Conservation (phyloP, 768 basidiomycete genomes). For the Panellus pusillus region DNA sequence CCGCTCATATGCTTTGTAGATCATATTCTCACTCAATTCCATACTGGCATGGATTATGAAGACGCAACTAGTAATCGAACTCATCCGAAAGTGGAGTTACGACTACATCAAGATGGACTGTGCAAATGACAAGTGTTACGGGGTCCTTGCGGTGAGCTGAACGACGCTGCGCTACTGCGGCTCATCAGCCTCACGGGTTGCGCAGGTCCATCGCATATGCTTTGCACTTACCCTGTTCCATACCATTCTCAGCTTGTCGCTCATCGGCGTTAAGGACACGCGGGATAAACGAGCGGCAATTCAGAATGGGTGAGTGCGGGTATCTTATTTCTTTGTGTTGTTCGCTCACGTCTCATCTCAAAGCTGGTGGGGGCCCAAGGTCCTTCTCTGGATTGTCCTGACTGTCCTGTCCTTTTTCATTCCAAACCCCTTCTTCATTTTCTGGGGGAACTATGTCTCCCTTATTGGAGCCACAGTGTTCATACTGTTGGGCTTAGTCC, state of each 20-base stretch:
- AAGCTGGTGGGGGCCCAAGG: conserved; percentile 99
- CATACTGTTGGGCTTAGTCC: conserved; percentile 94
- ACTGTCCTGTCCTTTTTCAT: conserved; percentile 87
- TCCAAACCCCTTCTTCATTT: conserved; percentile 96
- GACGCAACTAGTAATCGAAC: conserved; percentile 80
- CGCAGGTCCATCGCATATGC: conserved; percentile 90
- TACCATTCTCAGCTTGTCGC: conserved; percentile 69
- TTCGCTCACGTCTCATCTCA: conserved; percentile 1
- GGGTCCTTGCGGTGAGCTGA: conserved; percentile 84
- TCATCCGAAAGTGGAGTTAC: conserved; percentile 89
- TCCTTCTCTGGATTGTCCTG: conserved; percentile 84
- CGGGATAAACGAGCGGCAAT: conserved; percentile 90
- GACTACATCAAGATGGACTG: conserved; percentile 99
- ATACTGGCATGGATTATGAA: conserved; percentile 98
- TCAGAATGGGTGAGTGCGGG: conserved; percentile 81
- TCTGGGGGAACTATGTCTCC: conserved; percentile 93
- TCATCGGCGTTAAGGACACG: conserved; percentile 89
- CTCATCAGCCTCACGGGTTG: conserved; percentile 4
- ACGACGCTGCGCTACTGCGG: neutral
- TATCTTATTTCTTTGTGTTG: neutral
- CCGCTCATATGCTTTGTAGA: conserved; percentile 41
- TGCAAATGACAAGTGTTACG: conserved; percentile 89
- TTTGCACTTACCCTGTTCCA: conserved; percentile 93
- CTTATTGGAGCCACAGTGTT: conserved; percentile 92
- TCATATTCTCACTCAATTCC: conserved; percentile 94